phyloP scores from a whole-genome alignment of 345 rosid genomes.

The Erodium maritimum region DNA sequence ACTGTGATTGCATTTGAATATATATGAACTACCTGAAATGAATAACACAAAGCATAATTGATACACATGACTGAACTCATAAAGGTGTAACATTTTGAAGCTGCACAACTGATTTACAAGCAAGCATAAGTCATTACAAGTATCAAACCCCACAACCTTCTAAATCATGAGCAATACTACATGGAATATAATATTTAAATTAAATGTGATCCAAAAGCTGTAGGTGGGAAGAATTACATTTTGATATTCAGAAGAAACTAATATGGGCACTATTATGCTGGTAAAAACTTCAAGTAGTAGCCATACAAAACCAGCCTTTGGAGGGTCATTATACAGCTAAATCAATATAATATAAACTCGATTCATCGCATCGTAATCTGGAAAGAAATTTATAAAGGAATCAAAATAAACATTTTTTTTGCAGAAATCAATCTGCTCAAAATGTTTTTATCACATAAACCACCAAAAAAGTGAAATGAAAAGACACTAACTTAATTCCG shows the following conservation, averaged over 20 bases:
- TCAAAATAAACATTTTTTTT: too few relatives aligned
- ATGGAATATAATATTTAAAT: neutral
- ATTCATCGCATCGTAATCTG: too few relatives aligned
- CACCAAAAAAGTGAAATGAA: too few relatives aligned
- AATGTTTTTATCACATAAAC: too few relatives aligned
- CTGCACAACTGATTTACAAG: neutral
- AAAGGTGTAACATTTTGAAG: neutral
- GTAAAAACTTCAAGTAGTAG: neutral
- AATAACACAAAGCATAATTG: neutral
- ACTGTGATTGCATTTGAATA: slow-evolving; percentile 35
- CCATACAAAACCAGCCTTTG: neutral
- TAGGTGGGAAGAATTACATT: neutral
- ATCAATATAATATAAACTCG: too few relatives aligned
- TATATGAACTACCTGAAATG: slow-evolving; percentile 9
- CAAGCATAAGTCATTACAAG: neutral
- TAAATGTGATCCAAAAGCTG: neutral
- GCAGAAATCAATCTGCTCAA: too few relatives aligned
- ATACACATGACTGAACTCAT: neutral
- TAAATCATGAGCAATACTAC: neutral
- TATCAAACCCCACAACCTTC: neutral
- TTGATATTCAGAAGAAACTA: too few relatives aligned
- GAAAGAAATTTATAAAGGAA: too few relatives aligned
- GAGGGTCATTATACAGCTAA: neutral
- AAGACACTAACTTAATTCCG: too few relatives aligned
- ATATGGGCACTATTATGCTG: too few relatives aligned